A percentile compares a stretch with the other conserved stretches of the same genome.
These are phyloP conservation scores for Hippophae tibetana DNA, from an alignment of 306 rosid genomes.

Conservation along the genomic window DNA sequence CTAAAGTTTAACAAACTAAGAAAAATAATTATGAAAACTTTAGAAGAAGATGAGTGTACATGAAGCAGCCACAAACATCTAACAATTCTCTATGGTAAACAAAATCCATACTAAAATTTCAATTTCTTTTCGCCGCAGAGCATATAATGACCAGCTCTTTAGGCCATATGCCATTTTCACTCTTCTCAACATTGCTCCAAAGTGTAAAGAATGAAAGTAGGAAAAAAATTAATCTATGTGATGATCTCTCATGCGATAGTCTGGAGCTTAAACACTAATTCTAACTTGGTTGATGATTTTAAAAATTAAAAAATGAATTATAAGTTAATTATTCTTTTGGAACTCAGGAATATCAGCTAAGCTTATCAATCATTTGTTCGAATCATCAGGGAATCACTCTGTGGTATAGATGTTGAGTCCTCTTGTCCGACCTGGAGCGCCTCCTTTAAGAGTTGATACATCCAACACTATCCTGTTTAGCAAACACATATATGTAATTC, in stretches of 20 bases:
- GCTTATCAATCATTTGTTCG: constrained; percentile 21
- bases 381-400: constrained; percentile 36
- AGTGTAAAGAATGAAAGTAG: constrained; percentile 27
- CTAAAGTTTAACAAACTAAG: too few relatives aligned
- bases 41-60: too few relatives aligned
- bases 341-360: constrained; percentile 33
- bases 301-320: background rate
- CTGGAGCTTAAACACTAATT: constrained; percentile 15
- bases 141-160: constrained; percentile 26
- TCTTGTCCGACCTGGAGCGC: constrained; percentile 91
- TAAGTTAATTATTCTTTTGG: constrained; percentile 5
- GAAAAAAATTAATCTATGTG: constrained; percentile 8
- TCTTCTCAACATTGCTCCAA: constrained; percentile 22
- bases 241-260: background rate
- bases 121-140: constrained; percentile 9
- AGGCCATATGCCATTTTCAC: constrained; percentile 19
- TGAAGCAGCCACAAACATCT: too few relatives aligned
- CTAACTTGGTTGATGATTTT: background rate
- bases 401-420: constrained; percentile 50
- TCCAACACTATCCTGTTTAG: constrained; percentile 64
- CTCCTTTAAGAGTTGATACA: constrained; percentile 64
- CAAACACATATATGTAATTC: constrained; percentile 5
- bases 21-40: too few relatives aligned
- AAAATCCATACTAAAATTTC: constrained; percentile 4
- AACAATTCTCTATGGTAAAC: too few relatives aligned